Base-by-base conservation (phyloP, 176 grass and related monocot species). In the Paspalum vaginatum region DNA sequence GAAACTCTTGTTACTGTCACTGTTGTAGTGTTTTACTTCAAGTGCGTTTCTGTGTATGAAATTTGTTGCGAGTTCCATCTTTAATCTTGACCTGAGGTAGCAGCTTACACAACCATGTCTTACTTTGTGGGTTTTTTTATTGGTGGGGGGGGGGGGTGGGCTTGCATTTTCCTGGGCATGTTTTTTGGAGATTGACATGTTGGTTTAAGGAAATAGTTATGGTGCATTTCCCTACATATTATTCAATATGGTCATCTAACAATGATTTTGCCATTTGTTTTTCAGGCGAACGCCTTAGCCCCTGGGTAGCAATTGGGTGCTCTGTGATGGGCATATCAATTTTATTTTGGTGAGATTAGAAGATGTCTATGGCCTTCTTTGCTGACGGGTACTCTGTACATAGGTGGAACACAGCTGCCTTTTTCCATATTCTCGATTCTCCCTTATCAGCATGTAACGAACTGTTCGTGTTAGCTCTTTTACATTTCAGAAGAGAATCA, bases 231-330 rank as follows among this genome's bases (percentile, higher is more conserved):
- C 1, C 7, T 51, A 0, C 73, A 51, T 85, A 14, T 26, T 61
- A 20, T 38, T 61, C 14, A 14, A 20, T 39, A 61, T 61, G 24
- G n/a, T 77, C 24, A 13, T 20, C 40, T 59, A 26, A 40, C 61
- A 60, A 41, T n/a, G 14, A 45, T 37, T 71, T 43, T 15, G 4
- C 44, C 27, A 14, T 67, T 79, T 80, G 9, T 66, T 14, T 57
- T 64, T 65, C 80, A 91, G 89, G 89, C 65, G 84, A 87, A 80
- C 84, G 89, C 54, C 80, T 91, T 71, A 91, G 84, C 69, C 89
- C 89, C 38, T 91, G 89, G 88, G 89, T 91, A 76, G 84, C 80
- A 55, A 63, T 87, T 25, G 72, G 88, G 37, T 89, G 83, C 42
- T 78, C 84, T 47, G 57, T 72, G 42, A 89, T 89, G 59, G 88